Percentiles rank a stretch among this genome's conserved stretches.
phyloP scores from a whole-genome alignment of 352 stramenopile genomes.

The Phytopythium montanum region DNA sequence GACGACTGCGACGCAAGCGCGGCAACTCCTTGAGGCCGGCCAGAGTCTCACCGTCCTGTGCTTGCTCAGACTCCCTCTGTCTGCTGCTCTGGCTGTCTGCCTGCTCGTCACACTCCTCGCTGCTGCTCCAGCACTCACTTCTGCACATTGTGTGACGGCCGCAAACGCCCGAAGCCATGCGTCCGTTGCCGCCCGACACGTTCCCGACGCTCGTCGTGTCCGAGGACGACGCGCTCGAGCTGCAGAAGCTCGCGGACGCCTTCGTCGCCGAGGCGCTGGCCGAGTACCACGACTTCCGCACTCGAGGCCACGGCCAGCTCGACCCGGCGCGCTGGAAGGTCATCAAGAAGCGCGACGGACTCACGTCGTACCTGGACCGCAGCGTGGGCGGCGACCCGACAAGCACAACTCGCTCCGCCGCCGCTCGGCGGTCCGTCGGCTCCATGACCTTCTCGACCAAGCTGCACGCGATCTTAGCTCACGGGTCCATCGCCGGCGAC shows the following conservation, averaged over 20 bases:
- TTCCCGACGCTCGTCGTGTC: conserved; percentile 32
- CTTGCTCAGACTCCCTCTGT: not conserved
- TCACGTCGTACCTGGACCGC: conserved; percentile 24
- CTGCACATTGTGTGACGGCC: not conserved
- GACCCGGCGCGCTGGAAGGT: conserved; percentile 38
- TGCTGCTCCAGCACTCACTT: no score
- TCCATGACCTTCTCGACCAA: conserved; percentile 30
- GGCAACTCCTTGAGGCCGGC: not conserved
- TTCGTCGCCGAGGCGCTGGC: conserved; percentile 32
- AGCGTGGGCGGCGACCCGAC: conserved; percentile 7
- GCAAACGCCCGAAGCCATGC: not conserved
- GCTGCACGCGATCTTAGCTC: conserved; percentile 23
- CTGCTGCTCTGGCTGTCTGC: not conserved
- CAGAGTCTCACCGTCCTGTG: not conserved
- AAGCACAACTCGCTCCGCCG: conserved; percentile 6
- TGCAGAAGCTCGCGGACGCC: conserved; percentile 18
- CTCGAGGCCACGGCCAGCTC: conserved; percentile 18
- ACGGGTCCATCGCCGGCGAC: conserved; percentile 23
- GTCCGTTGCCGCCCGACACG: conserved; percentile 22
- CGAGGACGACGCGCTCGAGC: conserved; percentile 23
- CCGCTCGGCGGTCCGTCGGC: conserved; percentile 17
- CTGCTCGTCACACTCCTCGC: not conserved
- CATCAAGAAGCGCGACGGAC: conserved; percentile 22
- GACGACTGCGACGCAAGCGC: not conserved
- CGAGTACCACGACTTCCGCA: conserved; percentile 34